Conservation (phyloP, 306 rosid genomes). For the Vachellia collinsii region DNA sequence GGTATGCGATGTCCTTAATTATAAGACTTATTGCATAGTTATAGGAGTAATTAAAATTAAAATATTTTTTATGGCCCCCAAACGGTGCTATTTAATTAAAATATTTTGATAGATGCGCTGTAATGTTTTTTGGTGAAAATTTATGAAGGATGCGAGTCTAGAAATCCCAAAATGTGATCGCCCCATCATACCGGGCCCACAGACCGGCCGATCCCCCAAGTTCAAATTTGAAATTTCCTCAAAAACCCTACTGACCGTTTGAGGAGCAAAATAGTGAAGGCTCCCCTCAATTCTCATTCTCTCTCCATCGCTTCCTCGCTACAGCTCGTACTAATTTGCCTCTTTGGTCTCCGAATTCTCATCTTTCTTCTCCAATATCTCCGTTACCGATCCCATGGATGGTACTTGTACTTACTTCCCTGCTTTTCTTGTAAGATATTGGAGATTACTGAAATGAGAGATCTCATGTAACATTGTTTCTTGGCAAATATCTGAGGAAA, state of each 20-base stretch:
- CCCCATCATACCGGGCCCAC: background rate
- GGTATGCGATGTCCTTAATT: no score
- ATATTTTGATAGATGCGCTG: no score
- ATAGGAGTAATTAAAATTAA: no score
- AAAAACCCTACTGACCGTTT: constrained; percentile 41
- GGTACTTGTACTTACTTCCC: constrained; percentile 46
- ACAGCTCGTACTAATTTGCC: constrained; percentile 15
- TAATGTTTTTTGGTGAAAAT: no score
- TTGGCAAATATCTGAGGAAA: background rate
- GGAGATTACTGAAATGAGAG: background rate
- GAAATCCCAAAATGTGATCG: no score
- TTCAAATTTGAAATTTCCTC: constrained; percentile 49
- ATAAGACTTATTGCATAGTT: no score
- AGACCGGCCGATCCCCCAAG: constrained; percentile 20
- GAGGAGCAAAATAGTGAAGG: background rate
- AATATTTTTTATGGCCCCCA: no score
- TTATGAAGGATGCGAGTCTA: no score
- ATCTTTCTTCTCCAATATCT: constrained; percentile 18
- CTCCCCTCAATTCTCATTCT: constrained; percentile 4
- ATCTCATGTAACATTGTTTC: constrained; percentile 10
- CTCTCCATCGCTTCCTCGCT: constrained; percentile 23
- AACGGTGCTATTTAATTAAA: no score
- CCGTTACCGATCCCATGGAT: constrained; percentile 46
- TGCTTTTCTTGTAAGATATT: background rate
- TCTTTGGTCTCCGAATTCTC: background rate